phyloP scores from a whole-genome alignment of 2,329 filamentous ascomycete species.

The Aspergillus quadricinctus region DNA sequence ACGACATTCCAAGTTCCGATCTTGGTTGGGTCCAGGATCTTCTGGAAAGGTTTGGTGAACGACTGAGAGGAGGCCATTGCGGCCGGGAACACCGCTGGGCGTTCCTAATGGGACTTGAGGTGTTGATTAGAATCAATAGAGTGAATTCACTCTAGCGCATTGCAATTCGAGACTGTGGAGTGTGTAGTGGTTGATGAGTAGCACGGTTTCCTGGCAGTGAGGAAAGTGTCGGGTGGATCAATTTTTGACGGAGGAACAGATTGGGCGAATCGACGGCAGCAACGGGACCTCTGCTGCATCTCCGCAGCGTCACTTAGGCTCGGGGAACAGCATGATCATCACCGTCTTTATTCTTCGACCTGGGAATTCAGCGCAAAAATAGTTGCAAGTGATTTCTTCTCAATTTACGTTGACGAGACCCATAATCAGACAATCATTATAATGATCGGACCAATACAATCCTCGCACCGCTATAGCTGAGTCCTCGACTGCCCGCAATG shows the following conservation, averaged over 20 bases:
- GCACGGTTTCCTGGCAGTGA: slow-evolving; percentile 1
- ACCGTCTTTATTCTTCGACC: neutral
- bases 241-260: slow-evolving; percentile 32
- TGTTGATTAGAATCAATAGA: slow-evolving; percentile 3
- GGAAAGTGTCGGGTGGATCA: slow-evolving; percentile 24
- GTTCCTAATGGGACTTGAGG: slow-evolving; percentile 2
- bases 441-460: slow-evolving; percentile 14
- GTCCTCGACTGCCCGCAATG: slow-evolving; percentile 15
- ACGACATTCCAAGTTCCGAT: slow-evolving; percentile 34
- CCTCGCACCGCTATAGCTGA: slow-evolving; percentile 8
- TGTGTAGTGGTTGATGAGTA: slow-evolving; percentile 9
- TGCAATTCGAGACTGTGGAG: slow-evolving; percentile 6
- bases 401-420: neutral
- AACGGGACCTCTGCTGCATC: neutral
- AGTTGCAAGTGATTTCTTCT: neutral
- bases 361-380: neutral
- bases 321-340: neutral
- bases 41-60: slow-evolving; percentile 25
- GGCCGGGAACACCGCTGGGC: slow-evolving; percentile 22
- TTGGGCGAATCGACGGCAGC: slow-evolving; percentile 12
- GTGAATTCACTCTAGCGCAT: slow-evolving; percentile 17
- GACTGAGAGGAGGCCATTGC: slow-evolving; percentile 32
- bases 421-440: slow-evolving; percentile 1
- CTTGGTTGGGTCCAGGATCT: slow-evolving; percentile 38
- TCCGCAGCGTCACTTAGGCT: neutral